Conservation (phyloP, 148 eudicot species). For the Silene latifolia region DNA sequence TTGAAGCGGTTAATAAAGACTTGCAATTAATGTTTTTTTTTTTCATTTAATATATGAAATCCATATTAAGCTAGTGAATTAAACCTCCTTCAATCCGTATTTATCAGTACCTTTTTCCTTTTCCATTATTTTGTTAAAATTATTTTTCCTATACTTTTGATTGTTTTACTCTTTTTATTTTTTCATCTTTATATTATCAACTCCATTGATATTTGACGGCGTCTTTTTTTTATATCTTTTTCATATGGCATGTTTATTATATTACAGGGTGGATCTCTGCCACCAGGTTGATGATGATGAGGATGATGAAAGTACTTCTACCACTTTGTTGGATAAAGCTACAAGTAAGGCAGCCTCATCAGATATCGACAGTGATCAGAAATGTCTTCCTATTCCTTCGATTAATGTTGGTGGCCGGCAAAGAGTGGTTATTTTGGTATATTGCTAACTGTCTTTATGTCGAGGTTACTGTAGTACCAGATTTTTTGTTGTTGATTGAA, state of each 20-base stretch:
- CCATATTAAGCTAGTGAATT: background rate
- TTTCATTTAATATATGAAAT: background rate
- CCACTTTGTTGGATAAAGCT: slow-evolving; percentile 54
- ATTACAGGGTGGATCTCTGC: slow-evolving; percentile 87
- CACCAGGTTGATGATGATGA: slow-evolving; percentile 89
- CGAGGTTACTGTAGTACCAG: background rate
- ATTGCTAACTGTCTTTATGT: slow-evolving; percentile 8
- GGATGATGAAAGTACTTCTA: slow-evolving; percentile 68
- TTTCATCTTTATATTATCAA: background rate
- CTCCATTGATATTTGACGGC: background rate
- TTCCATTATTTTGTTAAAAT: background rate
- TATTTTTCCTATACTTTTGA: background rate
- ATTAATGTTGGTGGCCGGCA: slow-evolving; percentile 80
- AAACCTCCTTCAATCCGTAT: background rate
- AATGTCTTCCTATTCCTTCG: slow-evolving; percentile 50
- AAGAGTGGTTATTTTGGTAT: slow-evolving; percentile 76
- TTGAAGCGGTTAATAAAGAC: too few species aligned
- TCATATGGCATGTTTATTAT: slow-evolving; percentile 23
- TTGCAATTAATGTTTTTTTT: too few species aligned
- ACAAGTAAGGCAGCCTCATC: slow-evolving; percentile 35
- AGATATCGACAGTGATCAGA: slow-evolving; percentile 35
- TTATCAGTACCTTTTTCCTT: background rate
- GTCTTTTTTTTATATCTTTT: background rate
- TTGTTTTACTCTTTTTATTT: background rate
- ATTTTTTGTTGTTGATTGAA: background rate